Evolutionary conservation across 805 yeast genomes (phyloP), one percentile per base, ranked within the genome.

Genomic region (Priceomyces fermenticarens): DNA sequence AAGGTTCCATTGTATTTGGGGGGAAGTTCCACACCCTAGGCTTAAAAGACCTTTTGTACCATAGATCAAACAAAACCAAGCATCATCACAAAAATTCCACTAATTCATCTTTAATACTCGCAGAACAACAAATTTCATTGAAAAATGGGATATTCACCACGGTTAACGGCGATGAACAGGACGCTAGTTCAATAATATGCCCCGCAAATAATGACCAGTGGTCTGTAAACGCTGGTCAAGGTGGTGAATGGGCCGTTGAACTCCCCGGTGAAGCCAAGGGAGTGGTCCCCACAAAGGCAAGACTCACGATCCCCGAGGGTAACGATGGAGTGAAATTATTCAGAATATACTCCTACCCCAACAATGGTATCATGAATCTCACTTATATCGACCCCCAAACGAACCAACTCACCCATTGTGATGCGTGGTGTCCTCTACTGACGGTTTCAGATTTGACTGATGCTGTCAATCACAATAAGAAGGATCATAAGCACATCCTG

Each of bases 321-420:
- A 69, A 66, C 29, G 70, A 73, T 38, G 79, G 82, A 10, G 74
- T 81, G 4, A 71, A 81, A 36, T 44, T 73, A 6, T 93, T 90
- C 58, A 75, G 97, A 53, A 67, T 93, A 5, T 66, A 84, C 30
- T 81, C 96, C 0, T 64, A 75, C 40, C 97, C 97, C 0, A 74
- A 89, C 10, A 76, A 82, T 49, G 88, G 97, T 48, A 91, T 91
- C 46, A 86, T 93, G 96, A 93, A 93, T 58, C 60, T 93, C 48
- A 80, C 95, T 0, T 93, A 89, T 54, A 67, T 85, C 15, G 91
- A 91, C 55, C 95, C 96, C 2, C 45, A 56, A 0, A 74, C 88
- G 2, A 80, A 83, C 36, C 63, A 70, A n/a, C 38, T 74, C 3
- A 57, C 64, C 11, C 65, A 66, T 55, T 93, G 99, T 69, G 96